phyloP scores from a whole-genome alignment of 2,329 filamentous ascomycete genomes.

The Colletotrichum falcatum region DNA sequence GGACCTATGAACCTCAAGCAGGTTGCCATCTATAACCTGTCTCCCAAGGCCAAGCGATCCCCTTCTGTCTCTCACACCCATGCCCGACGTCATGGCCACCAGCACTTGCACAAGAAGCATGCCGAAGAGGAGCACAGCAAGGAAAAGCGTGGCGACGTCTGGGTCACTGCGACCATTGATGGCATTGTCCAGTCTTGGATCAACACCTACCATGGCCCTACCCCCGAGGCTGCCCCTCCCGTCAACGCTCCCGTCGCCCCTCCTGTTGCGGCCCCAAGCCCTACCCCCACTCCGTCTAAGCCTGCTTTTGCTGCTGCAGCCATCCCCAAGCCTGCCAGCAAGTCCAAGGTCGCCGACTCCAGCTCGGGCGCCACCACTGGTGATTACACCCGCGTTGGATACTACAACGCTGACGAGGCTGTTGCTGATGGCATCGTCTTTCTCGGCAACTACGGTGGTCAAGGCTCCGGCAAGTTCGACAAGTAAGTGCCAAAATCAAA shows the following conservation, averaged over 20 bases:
- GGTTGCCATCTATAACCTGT: conserved; percentile 76
- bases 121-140: conserved; percentile 49
- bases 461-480: conserved; percentile 57
- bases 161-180: conserved; percentile 69
- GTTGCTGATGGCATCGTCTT: conserved; percentile 59
- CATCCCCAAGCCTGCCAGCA: conserved; percentile 31
- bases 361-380: conserved; percentile 39
- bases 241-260: conserved; percentile 41
- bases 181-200: conserved; percentile 68
- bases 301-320: conserved; percentile 29
- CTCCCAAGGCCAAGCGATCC: conserved; percentile 48
- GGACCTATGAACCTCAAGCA: conserved; percentile 76
- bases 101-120: conserved; percentile 62
- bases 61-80: conserved; percentile 46
- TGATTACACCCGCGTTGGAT: conserved; percentile 57
- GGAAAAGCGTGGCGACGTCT: conserved; percentile 61
- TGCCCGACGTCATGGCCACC: conserved; percentile 58
- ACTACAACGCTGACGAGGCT: conserved; percentile 58
- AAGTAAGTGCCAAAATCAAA: conserved; percentile 49
- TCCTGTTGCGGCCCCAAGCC: conserved; percentile 27
- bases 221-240: conserved; percentile 14
- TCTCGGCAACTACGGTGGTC: conserved; percentile 61
- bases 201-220: conserved; percentile 65
- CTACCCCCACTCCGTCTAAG: conserved; percentile 38
- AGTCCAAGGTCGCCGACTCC: conserved; percentile 27